Evolutionary conservation across 805 yeast genomes (phyloP).

Genomic region (Metschnikowia borealis): DNA sequence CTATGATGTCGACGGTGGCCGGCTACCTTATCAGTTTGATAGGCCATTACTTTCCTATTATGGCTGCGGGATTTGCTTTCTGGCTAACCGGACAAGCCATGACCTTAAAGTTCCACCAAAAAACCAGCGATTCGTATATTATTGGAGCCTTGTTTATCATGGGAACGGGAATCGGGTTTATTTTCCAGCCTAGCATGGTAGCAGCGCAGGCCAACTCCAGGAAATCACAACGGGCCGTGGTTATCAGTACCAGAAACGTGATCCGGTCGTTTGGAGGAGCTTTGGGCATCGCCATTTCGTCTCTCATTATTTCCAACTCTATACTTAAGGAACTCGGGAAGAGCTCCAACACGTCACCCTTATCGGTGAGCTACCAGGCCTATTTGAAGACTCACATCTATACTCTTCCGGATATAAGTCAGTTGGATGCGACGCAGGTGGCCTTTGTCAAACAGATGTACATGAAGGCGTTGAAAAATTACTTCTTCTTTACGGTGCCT

Average conservation of each 20-base stretch:
- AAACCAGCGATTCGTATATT: constrained; percentile 32
- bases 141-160: constrained; percentile 35
- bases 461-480: constrained; percentile 25
- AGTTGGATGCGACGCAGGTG: constrained; percentile 21
- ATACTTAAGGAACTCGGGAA: constrained; percentile 22
- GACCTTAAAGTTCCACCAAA: constrained; percentile 28
- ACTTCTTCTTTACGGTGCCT: constrained; percentile 34
- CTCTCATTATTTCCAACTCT: constrained; percentile 36
- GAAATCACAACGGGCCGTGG: constrained; percentile 54
- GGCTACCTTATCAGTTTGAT: constrained; percentile 44
- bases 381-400: constrained; percentile 29
- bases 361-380: constrained; percentile 15
- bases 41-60: constrained; percentile 41
- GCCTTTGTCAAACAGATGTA: constrained; percentile 21
- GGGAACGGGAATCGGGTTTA: constrained; percentile 43
- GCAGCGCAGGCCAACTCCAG: constrained; percentile 52
- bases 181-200: constrained; percentile 54
- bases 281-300: constrained; percentile 49
- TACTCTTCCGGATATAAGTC: constrained; percentile 22
- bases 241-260: constrained; percentile 54
- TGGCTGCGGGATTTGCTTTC: constrained; percentile 37
- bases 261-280: constrained; percentile 61
- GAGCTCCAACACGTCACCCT: constrained; percentile 1
- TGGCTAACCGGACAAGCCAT: constrained; percentile 43
- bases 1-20: constrained; percentile 38